Percentiles rank a stretch among this genome's conserved stretches.
These are phyloP conservation scores for Lonicera japonica DNA, from an alignment of 129 eudicot species.

Conservation along the genomic window DNA sequence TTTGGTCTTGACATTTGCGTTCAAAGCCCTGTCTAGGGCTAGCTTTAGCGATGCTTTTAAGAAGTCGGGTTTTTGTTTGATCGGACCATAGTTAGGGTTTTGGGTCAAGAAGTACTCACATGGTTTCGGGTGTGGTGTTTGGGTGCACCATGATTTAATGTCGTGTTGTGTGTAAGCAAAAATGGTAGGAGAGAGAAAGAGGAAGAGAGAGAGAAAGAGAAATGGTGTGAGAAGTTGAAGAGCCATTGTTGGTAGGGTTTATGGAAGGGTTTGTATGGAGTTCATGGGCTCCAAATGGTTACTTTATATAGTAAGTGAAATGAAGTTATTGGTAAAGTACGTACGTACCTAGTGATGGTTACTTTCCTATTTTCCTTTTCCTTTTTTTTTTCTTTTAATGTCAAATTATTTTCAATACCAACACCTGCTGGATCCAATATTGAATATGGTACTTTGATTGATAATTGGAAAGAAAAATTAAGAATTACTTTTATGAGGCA, in stretches of 20 bases:
- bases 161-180: conserved; percentile 17
- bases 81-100: conserved; percentile 27
- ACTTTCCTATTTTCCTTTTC: background rate
- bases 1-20: conserved; percentile 27
- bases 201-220: conserved; percentile 14
- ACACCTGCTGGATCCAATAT: no score
- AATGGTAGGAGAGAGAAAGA: conserved; percentile 21
- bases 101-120: conserved; percentile 52
- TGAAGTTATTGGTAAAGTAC: background rate
- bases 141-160: conserved; percentile 56
- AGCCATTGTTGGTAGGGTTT: conserved; percentile 18
- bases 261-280: conserved; percentile 12
- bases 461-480: no score
- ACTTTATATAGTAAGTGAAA: conserved; percentile 39
- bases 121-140: conserved; percentile 67
- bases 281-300: conserved; percentile 5
- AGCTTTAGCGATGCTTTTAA: conserved; percentile 35
- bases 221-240: conserved; percentile 17
- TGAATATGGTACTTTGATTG: no score
- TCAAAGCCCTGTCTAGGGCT: conserved; percentile 49
- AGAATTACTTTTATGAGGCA: no score
- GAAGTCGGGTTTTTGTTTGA: conserved; percentile 44
- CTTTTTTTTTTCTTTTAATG: no score
- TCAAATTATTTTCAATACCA: no score
- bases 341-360: background rate